These are phyloP conservation scores for Neurospora sp. DNA, from an alignment of 495 filamentous ascomycete species.

Conservation along the genomic window DNA sequence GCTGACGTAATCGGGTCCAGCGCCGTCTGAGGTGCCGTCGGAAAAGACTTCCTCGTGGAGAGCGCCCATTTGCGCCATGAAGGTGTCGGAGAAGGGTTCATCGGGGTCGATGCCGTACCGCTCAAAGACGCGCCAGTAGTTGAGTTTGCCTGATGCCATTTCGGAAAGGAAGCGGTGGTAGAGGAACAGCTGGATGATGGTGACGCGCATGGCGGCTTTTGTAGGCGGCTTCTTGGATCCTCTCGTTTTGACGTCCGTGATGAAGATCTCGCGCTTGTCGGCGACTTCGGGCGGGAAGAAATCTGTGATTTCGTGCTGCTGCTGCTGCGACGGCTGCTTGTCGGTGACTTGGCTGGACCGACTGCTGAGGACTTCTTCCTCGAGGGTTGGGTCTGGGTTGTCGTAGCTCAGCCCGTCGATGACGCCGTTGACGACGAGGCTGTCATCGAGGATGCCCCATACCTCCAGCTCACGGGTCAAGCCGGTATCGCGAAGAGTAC, in stretches of 20 bases:
- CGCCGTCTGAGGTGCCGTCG: conserved; percentile 21
- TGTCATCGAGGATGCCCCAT: conserved; percentile 73
- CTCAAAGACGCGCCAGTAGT: conserved; percentile 53
- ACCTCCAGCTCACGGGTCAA: conserved; percentile 83
- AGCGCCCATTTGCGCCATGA: conserved; percentile 66
- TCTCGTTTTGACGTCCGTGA: conserved; percentile 87
- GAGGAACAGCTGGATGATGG: conserved; percentile 78
- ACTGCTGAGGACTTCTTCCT: conserved; percentile 37
- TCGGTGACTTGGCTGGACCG: conserved; percentile 13
- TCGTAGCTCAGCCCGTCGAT: conserved; percentile 79
- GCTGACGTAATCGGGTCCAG: neutral
- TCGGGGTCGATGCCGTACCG: conserved; percentile 60
- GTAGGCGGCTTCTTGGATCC: conserved; percentile 50
- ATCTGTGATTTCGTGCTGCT: conserved; percentile 18
- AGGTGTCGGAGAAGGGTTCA: conserved; percentile 61
- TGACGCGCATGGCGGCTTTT: conserved; percentile 60
- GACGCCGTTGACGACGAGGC: conserved; percentile 75
- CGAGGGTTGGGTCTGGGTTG: conserved; percentile 61
- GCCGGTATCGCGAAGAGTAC: conserved; percentile 64
- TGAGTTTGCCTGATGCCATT: conserved; percentile 60
- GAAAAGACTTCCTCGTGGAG: conserved; percentile 51
- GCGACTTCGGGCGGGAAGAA: conserved; percentile 5
- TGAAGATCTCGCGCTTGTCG: conserved; percentile 44
- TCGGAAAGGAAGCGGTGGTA: conserved; percentile 80
- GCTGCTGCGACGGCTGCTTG: conserved; percentile 12